Percentiles rank a stretch among this genome's conserved stretches.
Conservation (phyloP, 2,329 filamentous ascomycete species). For the Diaporthe humulicola region DNA sequence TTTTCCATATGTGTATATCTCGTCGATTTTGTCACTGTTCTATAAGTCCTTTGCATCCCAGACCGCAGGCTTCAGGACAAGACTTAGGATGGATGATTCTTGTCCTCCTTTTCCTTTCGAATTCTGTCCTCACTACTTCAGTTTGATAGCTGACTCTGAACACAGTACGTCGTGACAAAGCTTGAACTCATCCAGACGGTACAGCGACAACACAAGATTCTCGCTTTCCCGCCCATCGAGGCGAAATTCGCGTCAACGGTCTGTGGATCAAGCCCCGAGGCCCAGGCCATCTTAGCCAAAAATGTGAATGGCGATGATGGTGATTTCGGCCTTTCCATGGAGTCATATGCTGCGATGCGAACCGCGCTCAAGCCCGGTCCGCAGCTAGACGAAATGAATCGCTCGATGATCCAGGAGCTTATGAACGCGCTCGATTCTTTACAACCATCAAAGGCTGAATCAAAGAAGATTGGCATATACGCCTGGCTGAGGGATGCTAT, state of each 20-base stretch:
- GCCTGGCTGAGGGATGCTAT: slow-evolving; percentile 49
- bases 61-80: too few species aligned
- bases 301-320: slow-evolving; percentile 54
- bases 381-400: slow-evolving; percentile 52
- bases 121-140: too few species aligned
- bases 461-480: slow-evolving; percentile 42
- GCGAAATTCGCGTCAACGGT: slow-evolving; percentile 50
- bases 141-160: too few species aligned
- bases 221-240: slow-evolving; percentile 55
- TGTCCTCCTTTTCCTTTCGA: too few species aligned
- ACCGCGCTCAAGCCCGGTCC: slow-evolving; percentile 49
- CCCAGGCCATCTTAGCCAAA: slow-evolving; percentile 46
- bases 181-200: slow-evolving; percentile 52
- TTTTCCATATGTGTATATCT: too few species aligned
- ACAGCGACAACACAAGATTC: slow-evolving; percentile 53
- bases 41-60: too few species aligned
- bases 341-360: slow-evolving; percentile 51
- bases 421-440: slow-evolving; percentile 40
- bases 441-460: slow-evolving; percentile 33
- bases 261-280: slow-evolving; percentile 47
- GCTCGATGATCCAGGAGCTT: slow-evolving; percentile 49
- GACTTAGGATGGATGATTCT: too few species aligned
- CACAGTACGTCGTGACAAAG: slow-evolving; percentile 56
- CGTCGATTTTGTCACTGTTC: too few species aligned
- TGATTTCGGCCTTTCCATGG: slow-evolving; percentile 49